These are phyloP conservation scores for Cucurbita pepo DNA, from an alignment of 306 rosid species.

Conservation along the genomic window DNA sequence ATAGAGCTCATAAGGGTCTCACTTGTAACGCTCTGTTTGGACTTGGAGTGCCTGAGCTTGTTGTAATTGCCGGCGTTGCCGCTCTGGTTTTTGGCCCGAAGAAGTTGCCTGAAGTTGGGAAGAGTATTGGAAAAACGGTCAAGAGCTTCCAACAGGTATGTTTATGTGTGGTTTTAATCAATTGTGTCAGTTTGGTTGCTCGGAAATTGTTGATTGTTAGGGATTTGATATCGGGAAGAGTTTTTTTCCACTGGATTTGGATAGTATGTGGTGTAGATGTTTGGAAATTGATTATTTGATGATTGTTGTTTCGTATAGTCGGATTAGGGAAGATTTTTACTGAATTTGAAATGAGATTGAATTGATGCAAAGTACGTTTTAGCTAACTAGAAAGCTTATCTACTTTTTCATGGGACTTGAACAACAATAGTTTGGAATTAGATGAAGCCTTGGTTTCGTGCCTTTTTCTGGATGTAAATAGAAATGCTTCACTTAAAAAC, in stretches of 20 bases:
- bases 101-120: conserved; percentile 92
- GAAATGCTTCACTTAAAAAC: background rate
- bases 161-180: background rate
- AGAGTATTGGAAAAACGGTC: conserved; percentile 82
- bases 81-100: conserved; percentile 90
- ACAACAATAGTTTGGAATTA: background rate
- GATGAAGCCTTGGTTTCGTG: background rate
- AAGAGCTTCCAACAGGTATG: conserved; percentile 95
- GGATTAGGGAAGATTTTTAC: background rate
- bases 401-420: background rate
- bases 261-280: background rate
- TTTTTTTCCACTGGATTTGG: background rate
- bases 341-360: background rate
- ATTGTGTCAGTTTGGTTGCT: background rate
- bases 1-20: conserved; percentile 24
- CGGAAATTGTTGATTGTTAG: background rate
- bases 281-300: background rate
- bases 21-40: conserved; percentile 82
- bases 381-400: background rate
- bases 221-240: background rate
- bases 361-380: background rate
- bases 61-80: conserved; percentile 81
- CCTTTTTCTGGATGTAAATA: background rate
- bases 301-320: background rate
- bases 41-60: conserved; percentile 83